Evolutionary conservation across 495 filamentous ascomycete genomes (phyloP).

Genomic region (Hypoxylon trugodes): DNA sequence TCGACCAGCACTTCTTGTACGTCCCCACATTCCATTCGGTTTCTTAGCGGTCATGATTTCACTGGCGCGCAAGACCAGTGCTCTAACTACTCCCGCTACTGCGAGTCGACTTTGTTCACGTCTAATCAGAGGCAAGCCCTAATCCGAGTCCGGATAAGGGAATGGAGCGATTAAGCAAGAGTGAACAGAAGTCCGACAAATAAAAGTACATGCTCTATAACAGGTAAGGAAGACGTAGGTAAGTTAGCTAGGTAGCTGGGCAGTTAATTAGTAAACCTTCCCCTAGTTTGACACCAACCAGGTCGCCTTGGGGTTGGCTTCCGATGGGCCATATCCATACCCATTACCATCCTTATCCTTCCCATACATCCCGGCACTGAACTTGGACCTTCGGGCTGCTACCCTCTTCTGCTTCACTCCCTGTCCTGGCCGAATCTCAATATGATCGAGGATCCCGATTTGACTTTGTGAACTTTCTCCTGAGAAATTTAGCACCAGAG

Average conservation of each 20-base stretch:
- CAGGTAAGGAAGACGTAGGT: neutral
- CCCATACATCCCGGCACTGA: slow-evolving; percentile 28
- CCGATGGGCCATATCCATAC: slow-evolving; percentile 20
- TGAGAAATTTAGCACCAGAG: slow-evolving; percentile 33
- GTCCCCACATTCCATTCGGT: slow-evolving; percentile 18
- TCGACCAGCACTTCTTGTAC: slow-evolving; percentile 14
- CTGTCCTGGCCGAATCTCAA: slow-evolving; percentile 34
- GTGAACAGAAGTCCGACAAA: slow-evolving; percentile 6
- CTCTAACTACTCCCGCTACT: slow-evolving; percentile 8
- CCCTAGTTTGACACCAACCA: slow-evolving; percentile 23
- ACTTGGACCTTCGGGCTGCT: slow-evolving; percentile 28
- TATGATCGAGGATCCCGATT: slow-evolving; percentile 39
- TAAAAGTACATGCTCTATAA: slow-evolving; percentile 2
- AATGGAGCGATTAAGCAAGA: slow-evolving; percentile 6
- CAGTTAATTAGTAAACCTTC: neutral
- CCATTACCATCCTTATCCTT: slow-evolving; percentile 30
- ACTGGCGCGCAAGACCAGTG: slow-evolving; percentile 13
- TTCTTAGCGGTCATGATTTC: slow-evolving; percentile 20
- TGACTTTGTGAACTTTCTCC: slow-evolving; percentile 27
- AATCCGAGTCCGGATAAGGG: slow-evolving; percentile 22
- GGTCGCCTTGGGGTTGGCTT: slow-evolving; percentile 20
- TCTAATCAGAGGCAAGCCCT: slow-evolving; percentile 14
- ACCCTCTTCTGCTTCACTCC: slow-evolving; percentile 26
- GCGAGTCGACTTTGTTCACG: slow-evolving; percentile 21
- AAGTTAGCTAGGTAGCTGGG: neutral